Base-by-base conservation (phyloP, 2,329 filamentous ascomycete species). In the Pestalotiopsis sp. region DNA sequence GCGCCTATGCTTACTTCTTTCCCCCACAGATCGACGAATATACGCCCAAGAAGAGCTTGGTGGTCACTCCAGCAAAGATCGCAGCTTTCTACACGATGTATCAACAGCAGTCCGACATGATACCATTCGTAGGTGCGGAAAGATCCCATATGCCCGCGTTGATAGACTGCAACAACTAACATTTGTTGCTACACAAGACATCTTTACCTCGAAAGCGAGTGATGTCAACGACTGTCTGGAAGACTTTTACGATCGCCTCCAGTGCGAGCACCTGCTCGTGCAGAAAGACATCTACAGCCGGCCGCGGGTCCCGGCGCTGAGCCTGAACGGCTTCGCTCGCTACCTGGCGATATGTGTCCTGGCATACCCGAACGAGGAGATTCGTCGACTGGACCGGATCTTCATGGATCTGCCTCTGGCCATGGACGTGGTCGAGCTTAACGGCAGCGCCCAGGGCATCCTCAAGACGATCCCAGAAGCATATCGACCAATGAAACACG, bases 391-490 rank as follows among this genome's bases (percentile, higher is more conserved):
- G 4, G 84, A 89, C 58, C 89, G 87, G 68, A 88, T 93, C 25
- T 87, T 95, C 3, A 79, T 89, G 3, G 86, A 91, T 59, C 88
- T 95, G 79, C 92, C 93, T 0, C 92, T 97, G 73, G 80, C 85
- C 38, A 80, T 82, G 0, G 81, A 83, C 63, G 81, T 80, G 9
- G 90, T 78, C 74, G 89, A 91, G 67, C 85, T 89, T 0, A 86
- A 90, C 59, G 87, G 91, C 62, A 87, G 85, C 71, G 89, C 87
- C 12, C 92, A 95, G 78, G 85, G 92, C 2, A 91, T 97, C 67
- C 94, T 94, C 0, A 94, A 93, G 72, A 91, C 94, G 73, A 85
- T 97, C 2, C 91, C 93, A 1, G 85, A 93, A 56, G 86, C 91
- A 65, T 83, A 96, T 3, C 88, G 97, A 52, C 94, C 94, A 0